Evolutionary conservation across 768 basidiomycete genomes (phyloP), one percentile per base, ranked within the genome.

Genomic region (Macrolepiota albuminosa): DNA sequence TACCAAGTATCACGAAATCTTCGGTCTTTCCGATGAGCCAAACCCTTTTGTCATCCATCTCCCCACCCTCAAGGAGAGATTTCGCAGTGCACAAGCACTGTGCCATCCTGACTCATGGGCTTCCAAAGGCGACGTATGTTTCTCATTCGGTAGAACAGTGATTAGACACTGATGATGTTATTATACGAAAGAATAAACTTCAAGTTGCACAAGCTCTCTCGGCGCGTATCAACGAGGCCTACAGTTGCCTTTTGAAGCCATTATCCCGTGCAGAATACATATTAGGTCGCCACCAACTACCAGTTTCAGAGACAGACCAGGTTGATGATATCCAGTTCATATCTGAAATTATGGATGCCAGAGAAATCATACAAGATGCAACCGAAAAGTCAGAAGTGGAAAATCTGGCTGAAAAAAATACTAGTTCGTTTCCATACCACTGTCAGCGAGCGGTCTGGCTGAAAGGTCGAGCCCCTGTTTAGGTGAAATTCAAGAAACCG

Each of bases 31-130:
- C 0, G 77, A 81, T 39, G 74, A 76, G 18, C 81, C 84, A 0
- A 90, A 90, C 68, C 87, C 87, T 8, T 96, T 93, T 72, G 71
- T 78, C 16, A 73, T 98, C 46, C 85, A 94, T 68, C 66, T 80
- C 16, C 66, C 72, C 1, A 74, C 79, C 21, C 73, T 97, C 60
- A 87, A 85, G 70, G 74, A 76, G 39, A 79, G 81, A 33, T 95
- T 93, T 70, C 76, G 89, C 37, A 75, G 81, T 49, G 83, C 89
- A 3, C 95, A 96, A 68, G 79, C 84, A 24, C 75, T 84, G 24
- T 86, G 91, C 54, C 95, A 98, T 75, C 95, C 95, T 0, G 95
- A 98, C 70, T 79, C 85, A 11, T 96, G 91, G 88, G 81, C 85
- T 37, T 81, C 84, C 34, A 80, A 83, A 67, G 84, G 85, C 58